Evolutionary conservation across 306 rosid genomes (phyloP), one percentile per base, ranked within the genome.

Genomic region (Erythrophleum fordii): DNA sequence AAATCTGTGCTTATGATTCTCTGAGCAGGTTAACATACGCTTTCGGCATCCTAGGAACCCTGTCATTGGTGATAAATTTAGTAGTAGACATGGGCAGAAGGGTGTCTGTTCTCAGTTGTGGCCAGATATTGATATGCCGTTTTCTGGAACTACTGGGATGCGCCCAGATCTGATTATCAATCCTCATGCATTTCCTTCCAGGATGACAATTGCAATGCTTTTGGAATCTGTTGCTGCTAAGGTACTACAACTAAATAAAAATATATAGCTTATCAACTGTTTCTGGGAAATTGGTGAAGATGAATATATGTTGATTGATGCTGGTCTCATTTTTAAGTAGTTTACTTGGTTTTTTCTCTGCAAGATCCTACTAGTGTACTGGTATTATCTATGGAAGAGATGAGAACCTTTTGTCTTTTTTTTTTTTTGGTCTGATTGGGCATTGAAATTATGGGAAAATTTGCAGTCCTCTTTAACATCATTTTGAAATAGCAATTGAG

Each of bases 111-210:
- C 99, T 72, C 99, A 95, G 90, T 82, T 95, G 86, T 93, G 98
- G 98, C 98, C 98, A 75, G 98, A 95, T 79, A 74, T 93, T 79
- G 99, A 95, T 86, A 95, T 95, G 99, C 99, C 99, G 78, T 95
- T 93, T 93, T 88, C 89, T 86, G 99, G 97, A 79, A 84, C 46
- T 67, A 88, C 96, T 3, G 99, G 99, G 62, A 91, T 95, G 98
- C 98, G 99, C 22, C 99, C 99, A 22, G 99, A 95, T 93, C 95
- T 95, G 67, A 95, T 95, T 45, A 95, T 95, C 60, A 95, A 95
- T 85, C 99, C 99, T 28, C 99, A 95, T 84, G 99, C 99, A 77
- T 95, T 95, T 87, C 99, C 99, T 79, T 95, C 98, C n/a, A 87
- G 99, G 81, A 95, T 95, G 99, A 95, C 99, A 16, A 95, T 95